Base-by-base conservation (phyloP, 495 filamentous ascomycete genomes). In the Trichocladium antarcticum region DNA sequence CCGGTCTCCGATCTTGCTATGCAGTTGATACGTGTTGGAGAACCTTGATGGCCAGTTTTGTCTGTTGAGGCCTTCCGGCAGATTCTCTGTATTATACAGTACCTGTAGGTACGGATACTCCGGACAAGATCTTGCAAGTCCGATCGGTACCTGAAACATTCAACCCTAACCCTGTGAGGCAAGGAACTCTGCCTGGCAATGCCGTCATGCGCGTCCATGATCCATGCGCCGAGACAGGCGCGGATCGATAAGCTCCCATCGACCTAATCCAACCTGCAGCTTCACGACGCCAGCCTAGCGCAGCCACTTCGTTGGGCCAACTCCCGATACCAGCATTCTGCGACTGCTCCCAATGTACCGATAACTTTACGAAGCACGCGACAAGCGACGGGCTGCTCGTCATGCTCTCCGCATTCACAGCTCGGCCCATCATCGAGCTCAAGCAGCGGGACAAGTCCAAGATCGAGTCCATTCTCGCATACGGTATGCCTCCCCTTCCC, bases 381-480 rank as follows among this genome's bases (percentile, higher is more conserved):
- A 17, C 27, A 34, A n/a, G 21, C 42, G 22, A 39, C 37, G 59
- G 45, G 61, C 61, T 58, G 60, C 62, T 52, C 61, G 73, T 73
- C 71, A 98, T 98, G 92, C 81, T 97, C 68, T 94, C 92, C 70
- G 90, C 93, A 66, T 98, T 99, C 71, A 90, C 82, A 55, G 88
- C 92, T 75, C 85, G 85, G 62, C 85, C 93, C 53, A 85, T 97
- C 59, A 83, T 96, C 74, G 92, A 99, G 82, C 83, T 99, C 52
- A 89, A 84, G 69, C 80, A 80, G 60, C 82, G 87, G 60, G 92
- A 97, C 76, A 95, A 89, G 70, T 93, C 85, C 40, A 86, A 81
- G 74, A 95, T 99, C 64, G 90, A 97, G 67, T 86, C 85, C 5
- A 82, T 97, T 48, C 76, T 96, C 32, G 85, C 92, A 52, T 88